Evolutionary conservation across 2,329 filamentous ascomycete species (phyloP), one percentile per base, ranked within the genome.

Genomic region (Alternaria sp.): DNA sequence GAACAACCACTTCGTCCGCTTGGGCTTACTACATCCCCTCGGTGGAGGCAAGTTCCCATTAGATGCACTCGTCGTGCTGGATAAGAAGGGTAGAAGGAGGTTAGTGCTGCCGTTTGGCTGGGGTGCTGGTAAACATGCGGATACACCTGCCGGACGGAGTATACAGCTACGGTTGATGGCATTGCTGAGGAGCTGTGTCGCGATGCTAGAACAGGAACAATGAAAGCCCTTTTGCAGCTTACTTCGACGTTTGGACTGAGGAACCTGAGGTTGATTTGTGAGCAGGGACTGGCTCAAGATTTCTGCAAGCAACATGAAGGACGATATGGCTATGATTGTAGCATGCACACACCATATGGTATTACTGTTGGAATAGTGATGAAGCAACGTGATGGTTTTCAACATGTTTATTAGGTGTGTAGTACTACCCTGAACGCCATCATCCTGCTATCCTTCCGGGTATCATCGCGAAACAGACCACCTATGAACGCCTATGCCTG

Each of bases 91-190:
- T 1, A 72, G 77, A 40, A 72, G 80, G 21, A 75, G 82, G 53
- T 69, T 83, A 57, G 75, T 83, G 12, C 65, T 84, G 51, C 82
- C 82, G 1, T 81, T 83, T 63, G 81, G 81, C 3, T 83, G 82
- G 82, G 81, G 82, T 13, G 80, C 78, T 25, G 80, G 80, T 6
- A 73, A 73, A 44, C 78, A 80, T 63, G 77, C 71, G 17, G 68
- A 47, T 7, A 77, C 73, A 8, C 70, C 69, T 19, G 77, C 73
- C 3, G 78, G 78, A 8, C 63, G 67, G 15, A 70, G 68, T 12
- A 77, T 80, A 62, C 73, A 75, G 56, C 61, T 65, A 23, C 60
- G 63, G 19, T 61, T 81, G 65, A 76, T 75, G 71, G 59, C 51
- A 7, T 47, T 77, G 45, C 62, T 80, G 40, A 72, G 52, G 55